phyloP scores from a whole-genome alignment of 2,329 filamentous ascomycete species.

The Rachicladosporium sp. region DNA sequence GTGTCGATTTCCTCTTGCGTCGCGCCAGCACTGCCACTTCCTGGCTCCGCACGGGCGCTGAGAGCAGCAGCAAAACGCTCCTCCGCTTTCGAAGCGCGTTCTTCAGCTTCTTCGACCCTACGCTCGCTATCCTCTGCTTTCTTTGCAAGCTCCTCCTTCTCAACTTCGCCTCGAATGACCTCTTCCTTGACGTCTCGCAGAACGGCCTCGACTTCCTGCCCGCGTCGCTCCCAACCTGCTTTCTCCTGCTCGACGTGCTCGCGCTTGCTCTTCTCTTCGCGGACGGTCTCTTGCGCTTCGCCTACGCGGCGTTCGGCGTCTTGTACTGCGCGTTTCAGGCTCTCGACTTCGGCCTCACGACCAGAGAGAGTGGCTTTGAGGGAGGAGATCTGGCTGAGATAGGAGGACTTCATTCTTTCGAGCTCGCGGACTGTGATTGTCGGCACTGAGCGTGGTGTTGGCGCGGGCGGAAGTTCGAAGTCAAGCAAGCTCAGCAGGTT shows the following conservation, averaged over 20 bases:
- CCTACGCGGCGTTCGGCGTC: slow-evolving; percentile 90
- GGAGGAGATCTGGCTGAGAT: slow-evolving; percentile 87
- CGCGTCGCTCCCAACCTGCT: slow-evolving; percentile 71
- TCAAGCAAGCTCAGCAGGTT: slow-evolving; percentile 62
- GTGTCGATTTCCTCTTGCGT: slow-evolving; percentile 32
- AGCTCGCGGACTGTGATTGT: slow-evolving; percentile 84
- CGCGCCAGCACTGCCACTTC: slow-evolving; percentile 20
- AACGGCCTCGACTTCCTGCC: slow-evolving; percentile 73
- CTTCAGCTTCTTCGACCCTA: slow-evolving; percentile 60
- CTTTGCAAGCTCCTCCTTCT: slow-evolving; percentile 64
- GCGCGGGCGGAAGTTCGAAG: slow-evolving; percentile 86
- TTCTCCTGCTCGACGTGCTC: slow-evolving; percentile 66
- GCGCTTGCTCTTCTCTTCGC: slow-evolving; percentile 59
- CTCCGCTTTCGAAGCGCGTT: slow-evolving; percentile 59
- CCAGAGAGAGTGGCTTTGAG: slow-evolving; percentile 83
- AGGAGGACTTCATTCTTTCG: slow-evolving; percentile 80
- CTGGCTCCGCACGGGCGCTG: slow-evolving; percentile 16
- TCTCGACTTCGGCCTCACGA: slow-evolving; percentile 82
- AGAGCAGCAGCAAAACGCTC: slow-evolving; percentile 51
- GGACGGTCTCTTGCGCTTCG: slow-evolving; percentile 68
- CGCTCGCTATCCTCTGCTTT: slow-evolving; percentile 68
- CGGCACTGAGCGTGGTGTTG: slow-evolving; percentile 82
- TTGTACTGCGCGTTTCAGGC: slow-evolving; percentile 72
- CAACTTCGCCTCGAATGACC: slow-evolving; percentile 63
- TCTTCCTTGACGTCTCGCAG: slow-evolving; percentile 71